Conservation (phyloP, 148 eudicot genomes). For the Fagopyrum esculentum region DNA sequence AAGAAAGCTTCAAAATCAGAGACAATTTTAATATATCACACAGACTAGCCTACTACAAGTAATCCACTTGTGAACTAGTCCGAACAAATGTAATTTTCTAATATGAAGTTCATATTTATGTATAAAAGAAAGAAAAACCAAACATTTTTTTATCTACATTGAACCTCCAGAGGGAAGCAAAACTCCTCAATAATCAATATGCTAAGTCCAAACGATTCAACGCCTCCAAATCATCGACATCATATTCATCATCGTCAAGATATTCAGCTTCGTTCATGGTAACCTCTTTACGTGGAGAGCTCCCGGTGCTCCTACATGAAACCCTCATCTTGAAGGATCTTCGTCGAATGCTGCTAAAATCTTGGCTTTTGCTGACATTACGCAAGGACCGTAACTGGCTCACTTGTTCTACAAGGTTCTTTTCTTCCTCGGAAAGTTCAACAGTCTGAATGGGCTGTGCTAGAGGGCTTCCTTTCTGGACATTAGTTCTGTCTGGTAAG, state of each 20-base stretch:
- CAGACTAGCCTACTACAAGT: neutral
- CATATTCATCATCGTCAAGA: neutral
- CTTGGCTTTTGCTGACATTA: conserved; percentile 86
- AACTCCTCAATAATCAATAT: conserved; percentile 35
- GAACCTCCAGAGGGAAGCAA: neutral
- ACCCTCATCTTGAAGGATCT: conserved; percentile 33
- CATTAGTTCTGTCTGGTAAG: neutral
- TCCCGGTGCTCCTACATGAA: conserved; percentile 59
- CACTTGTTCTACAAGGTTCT: conserved; percentile 47
- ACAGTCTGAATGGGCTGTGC: conserved; percentile 15
- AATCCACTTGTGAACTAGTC: neutral
- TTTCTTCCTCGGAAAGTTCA: conserved; percentile 62
- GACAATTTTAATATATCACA: neutral
- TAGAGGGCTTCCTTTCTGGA: conserved; percentile 18
- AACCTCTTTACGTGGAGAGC: conserved; percentile 41
- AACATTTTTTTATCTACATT: neutral
- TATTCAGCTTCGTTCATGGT: conserved; percentile 4
- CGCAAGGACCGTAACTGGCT: conserved; percentile 37
- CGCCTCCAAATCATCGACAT: conserved; percentile 35
- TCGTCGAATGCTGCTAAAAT: conserved; percentile 31
- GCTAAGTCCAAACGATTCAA: conserved; percentile 46
- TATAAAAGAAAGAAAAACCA: neutral
- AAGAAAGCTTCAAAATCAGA: neutral
- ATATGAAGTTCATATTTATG: neutral
- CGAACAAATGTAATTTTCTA: neutral